A percentile compares a stretch with the other conserved stretches of the same genome.
Conservation (phyloP, 2,329 filamentous ascomycete genomes). For the Epichloe brachyelytri region DNA sequence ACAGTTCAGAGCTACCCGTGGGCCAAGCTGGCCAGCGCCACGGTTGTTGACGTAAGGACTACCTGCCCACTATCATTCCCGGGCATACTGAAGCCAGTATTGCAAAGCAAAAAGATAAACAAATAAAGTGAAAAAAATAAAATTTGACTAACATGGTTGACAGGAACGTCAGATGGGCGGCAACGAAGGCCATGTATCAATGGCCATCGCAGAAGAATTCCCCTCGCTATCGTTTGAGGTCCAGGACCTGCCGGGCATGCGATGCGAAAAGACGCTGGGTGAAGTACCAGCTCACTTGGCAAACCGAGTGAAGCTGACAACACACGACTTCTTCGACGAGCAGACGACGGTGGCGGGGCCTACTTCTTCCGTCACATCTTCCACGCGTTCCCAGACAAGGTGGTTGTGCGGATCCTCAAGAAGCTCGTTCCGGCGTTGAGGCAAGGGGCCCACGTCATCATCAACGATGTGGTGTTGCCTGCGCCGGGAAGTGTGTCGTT, state of each 20-base stretch:
- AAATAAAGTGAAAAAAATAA: background rate
- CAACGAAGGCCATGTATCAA: slow-evolving; percentile 13
- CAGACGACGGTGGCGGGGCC: slow-evolving; percentile 36
- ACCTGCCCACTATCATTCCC: too few species aligned
- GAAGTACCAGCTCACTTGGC: slow-evolving; percentile 20
- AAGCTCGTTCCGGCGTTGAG: slow-evolving; percentile 36
- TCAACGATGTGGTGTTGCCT: slow-evolving; percentile 24
- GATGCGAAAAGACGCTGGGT: slow-evolving; percentile 20
- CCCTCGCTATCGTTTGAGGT: slow-evolving; percentile 29
- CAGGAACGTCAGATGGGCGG: slow-evolving; percentile 13
- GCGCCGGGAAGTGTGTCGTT: slow-evolving; percentile 17
- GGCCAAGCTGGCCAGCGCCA: slow-evolving; percentile 12
- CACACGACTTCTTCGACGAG: slow-evolving; percentile 39
- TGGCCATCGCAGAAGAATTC: slow-evolving; percentile 12
- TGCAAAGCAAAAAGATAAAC: background rate
- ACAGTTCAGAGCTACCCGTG: slow-evolving; percentile 13
- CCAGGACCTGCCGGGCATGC: slow-evolving; percentile 32
- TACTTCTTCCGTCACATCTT: slow-evolving; percentile 43
- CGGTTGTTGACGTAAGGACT: slow-evolving; percentile 15
- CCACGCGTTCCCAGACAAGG: slow-evolving; percentile 41
- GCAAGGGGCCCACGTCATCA: slow-evolving; percentile 29
- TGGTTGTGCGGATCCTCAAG: slow-evolving; percentile 28
- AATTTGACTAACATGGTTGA: background rate
- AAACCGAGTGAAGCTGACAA: slow-evolving; percentile 23
- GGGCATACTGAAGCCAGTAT: background rate